phyloP scores from a whole-genome alignment of 345 rosid genomes.

The Eucalyptus cladocalyx region DNA sequence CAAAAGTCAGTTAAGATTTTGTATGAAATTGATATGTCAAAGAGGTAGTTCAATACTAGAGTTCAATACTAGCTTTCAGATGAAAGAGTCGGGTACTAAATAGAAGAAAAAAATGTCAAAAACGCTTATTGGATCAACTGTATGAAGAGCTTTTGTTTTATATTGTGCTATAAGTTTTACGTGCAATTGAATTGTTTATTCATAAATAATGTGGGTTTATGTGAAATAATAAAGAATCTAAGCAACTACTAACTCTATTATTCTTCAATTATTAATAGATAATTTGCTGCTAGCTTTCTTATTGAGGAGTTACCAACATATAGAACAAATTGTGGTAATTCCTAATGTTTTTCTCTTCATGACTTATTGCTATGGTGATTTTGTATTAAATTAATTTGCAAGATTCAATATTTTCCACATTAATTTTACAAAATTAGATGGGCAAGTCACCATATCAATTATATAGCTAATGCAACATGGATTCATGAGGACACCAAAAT shows the following conservation, averaged over 20 bases:
- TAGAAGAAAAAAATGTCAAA: not conserved
- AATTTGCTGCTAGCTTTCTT: not conserved
- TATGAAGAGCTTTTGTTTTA: not conserved
- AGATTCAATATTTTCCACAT: too few species aligned
- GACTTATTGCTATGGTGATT: not conserved
- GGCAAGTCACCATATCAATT: too few species aligned
- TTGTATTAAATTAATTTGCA: not conserved
- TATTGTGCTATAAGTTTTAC: not conserved
- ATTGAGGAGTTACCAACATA: not conserved
- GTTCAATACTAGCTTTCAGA: too few species aligned
- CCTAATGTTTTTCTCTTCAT: not conserved
- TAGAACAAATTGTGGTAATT: fast-evolving
- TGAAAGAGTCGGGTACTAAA: not conserved
- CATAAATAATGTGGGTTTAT: not conserved
- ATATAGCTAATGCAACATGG: not conserved
- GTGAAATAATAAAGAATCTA: not conserved
- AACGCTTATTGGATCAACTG: not conserved
- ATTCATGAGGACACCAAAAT: not conserved
- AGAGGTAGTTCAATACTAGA: not conserved
- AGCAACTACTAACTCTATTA: not conserved
- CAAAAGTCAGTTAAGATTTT: too few species aligned
- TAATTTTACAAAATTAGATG: too few species aligned
- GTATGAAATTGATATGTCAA: not conserved
- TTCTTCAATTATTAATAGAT: not conserved
- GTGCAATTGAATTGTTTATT: not conserved